A percentile compares a stretch with the other conserved stretches of the same genome.
phyloP scores from a whole-genome alignment of 495 filamentous ascomycete genomes.

The Talaromyces thailandensis region DNA sequence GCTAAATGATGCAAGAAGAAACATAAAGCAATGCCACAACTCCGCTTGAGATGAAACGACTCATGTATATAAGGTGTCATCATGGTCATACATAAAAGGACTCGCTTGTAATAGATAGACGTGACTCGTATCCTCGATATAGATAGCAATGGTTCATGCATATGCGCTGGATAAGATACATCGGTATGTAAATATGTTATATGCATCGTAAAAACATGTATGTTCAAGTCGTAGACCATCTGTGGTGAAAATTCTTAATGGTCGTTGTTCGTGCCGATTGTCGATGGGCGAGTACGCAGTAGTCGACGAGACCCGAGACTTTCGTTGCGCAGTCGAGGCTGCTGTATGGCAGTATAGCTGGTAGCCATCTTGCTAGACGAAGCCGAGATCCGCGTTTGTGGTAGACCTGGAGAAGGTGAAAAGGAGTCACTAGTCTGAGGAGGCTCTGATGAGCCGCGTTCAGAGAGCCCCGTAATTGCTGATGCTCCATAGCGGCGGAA shows the following conservation, averaged over 20 bases:
- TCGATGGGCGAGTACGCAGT: slow-evolving; percentile 24
- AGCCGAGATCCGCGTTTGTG: slow-evolving; percentile 28
- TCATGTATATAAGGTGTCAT: not conserved
- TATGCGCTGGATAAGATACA: not conserved
- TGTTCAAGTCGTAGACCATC: not conserved
- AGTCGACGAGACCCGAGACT: slow-evolving; percentile 32
- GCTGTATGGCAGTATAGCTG: slow-evolving; percentile 35
- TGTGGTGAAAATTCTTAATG: not conserved
- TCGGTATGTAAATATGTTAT: not conserved
- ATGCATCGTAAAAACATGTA: not conserved
- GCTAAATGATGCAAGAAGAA: not conserved
- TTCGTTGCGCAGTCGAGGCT: slow-evolving; percentile 29
- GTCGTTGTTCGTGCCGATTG: slow-evolving; percentile 15
- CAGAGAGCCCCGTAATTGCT: slow-evolving; percentile 14
- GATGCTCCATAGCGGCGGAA: slow-evolving; percentile 37
- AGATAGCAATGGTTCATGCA: not conserved
- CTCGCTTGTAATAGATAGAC: not conserved
- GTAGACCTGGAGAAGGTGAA: slow-evolving; percentile 16
- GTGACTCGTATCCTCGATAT: not conserved
- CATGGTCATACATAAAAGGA: not conserved
- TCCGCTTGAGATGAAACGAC: not conserved
- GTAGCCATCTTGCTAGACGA: slow-evolving; percentile 31
- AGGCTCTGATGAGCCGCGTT: slow-evolving; percentile 14
- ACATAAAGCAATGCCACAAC: not conserved
- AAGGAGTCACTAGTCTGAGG: slow-evolving; percentile 8